Evolutionary conservation across 257 asterid genomes (phyloP), one percentile per base, ranked within the genome.

Genomic region (Primulina tabacum): DNA sequence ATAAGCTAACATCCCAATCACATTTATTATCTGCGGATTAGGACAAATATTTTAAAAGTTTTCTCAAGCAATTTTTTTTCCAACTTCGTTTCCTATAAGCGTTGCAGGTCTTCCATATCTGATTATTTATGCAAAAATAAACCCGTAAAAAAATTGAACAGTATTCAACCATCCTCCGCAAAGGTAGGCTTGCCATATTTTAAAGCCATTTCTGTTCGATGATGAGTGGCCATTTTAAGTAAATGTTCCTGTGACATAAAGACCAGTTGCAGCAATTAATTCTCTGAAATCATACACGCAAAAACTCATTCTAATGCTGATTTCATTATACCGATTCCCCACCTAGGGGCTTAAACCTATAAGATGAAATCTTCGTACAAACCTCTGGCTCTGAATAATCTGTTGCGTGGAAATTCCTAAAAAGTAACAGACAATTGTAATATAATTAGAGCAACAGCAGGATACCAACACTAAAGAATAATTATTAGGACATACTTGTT

Each of bases 351-450:
- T 58, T 18, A 24, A 58, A 40, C 32, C 26, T n/a, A 24, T 28
- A 18, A 26, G 29, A 32, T 65, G 60, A 69, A 63, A 65, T 43
- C 69, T 70, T 52, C 77, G 37, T 58, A 72, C 86, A 72, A 80
- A 94, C 99, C 99, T 87, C 79, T 83, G 95, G 75, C 79, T 86
- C 78, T 88, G 93, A 72, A 94, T 86, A 65, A 94, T 78, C 86
- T 80, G 86, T 67, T 90, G 96, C 35, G 97, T 82, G 62, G 95
- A 90, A 62, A 89, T 62, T 94, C 99, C 99, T 93, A 90, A 83
- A 80, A 34, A 63, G 53, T 43, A 16, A 61, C 30, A 74, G 64
- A 81, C 61, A 75, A 61, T 21, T n/a, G 61, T 67, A 60, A 61
- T 38, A 28, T 69, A 11, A 66, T 62, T 32, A 78, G 61, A 77